Evolutionary conservation across 2,329 filamentous ascomycete species (phyloP).

Genomic region (Fonsecaea pugnacius): DNA sequence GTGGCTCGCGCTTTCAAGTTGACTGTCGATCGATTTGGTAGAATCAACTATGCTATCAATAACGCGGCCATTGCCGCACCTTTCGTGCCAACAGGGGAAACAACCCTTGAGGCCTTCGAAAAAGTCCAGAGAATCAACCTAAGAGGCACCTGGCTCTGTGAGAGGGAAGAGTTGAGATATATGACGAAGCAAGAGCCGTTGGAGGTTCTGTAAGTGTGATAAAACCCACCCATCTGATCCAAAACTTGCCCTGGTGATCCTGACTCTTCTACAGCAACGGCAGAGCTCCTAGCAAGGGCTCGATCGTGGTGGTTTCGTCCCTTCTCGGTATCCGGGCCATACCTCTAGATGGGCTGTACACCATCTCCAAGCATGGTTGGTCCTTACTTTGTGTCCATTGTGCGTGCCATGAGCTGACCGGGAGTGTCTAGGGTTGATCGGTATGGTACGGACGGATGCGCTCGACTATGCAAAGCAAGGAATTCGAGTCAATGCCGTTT

Average conservation of each 20-base stretch:
- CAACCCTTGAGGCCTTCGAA: slow-evolving; percentile 56
- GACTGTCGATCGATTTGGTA: slow-evolving; percentile 42
- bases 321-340: slow-evolving; percentile 56
- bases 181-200: slow-evolving; percentile 56
- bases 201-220: slow-evolving; percentile 30
- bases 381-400: neutral
- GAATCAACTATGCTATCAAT: slow-evolving; percentile 62
- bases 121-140: slow-evolving; percentile 61
- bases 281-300: slow-evolving; percentile 48
- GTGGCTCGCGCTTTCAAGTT: neutral
- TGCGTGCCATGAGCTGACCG: neutral
- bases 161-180: slow-evolving; percentile 48
- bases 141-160: slow-evolving; percentile 55
- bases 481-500: slow-evolving; percentile 47
- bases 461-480: slow-evolving; percentile 41
- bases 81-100: slow-evolving; percentile 52
- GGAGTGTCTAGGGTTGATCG: slow-evolving; percentile 41
- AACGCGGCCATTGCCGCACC: slow-evolving; percentile 59
- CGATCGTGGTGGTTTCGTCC: slow-evolving; percentile 60
- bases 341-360: slow-evolving; percentile 46
- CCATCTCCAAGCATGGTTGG: slow-evolving; percentile 18
- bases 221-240: neutral
- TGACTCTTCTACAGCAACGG: slow-evolving; percentile 34
- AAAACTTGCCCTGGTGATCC: neutral
- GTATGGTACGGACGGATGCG: slow-evolving; percentile 48